These are phyloP conservation scores for Amoebophrya sp. DNA, from an alignment of 169 alveolate species.

Conservation along the genomic window DNA sequence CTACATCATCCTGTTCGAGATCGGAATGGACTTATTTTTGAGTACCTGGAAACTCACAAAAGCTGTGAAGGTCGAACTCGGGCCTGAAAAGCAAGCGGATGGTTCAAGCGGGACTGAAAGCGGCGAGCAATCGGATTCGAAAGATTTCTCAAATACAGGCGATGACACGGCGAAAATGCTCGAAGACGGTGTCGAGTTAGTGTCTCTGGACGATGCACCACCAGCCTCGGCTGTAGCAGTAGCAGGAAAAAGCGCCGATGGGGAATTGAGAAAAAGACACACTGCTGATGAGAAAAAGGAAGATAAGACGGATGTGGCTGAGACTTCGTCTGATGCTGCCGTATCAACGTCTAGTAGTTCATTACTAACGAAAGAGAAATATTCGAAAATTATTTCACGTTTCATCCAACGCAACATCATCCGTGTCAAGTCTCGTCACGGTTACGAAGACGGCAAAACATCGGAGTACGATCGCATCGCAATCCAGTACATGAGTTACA, in stretches of 20 bases:
- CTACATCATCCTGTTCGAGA: constrained; percentile 76
- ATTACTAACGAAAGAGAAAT: no score
- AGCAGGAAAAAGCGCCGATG: background rate
- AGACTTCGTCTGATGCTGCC: no score
- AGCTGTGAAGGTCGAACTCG: constrained; percentile 72
- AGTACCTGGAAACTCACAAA: constrained; percentile 90
- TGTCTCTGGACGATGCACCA: no score
- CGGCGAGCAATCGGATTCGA: background rate
- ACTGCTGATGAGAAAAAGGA: background rate
- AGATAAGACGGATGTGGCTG: background rate
- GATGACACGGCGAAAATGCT: background rate
- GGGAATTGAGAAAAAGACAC: no score
- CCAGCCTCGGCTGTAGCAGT: background rate
- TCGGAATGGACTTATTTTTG: constrained; percentile 75
- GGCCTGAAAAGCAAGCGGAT: constrained; percentile 28
- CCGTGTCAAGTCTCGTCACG: background rate
- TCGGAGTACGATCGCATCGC: constrained; percentile 83
- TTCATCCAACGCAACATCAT: background rate
- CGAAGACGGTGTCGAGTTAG: background rate
- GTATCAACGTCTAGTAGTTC: no score
- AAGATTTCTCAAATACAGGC: constrained; percentile 29
- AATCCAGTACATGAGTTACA: constrained; percentile 67
- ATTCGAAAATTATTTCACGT: background rate
- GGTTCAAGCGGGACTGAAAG: constrained; percentile 27
- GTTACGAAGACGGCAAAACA: constrained; percentile 73